A percentile compares a stretch with the other conserved stretches of the same genome.
Conservation (phyloP, 352 stramenopile species). For the Globisporangium nodosum region DNA sequence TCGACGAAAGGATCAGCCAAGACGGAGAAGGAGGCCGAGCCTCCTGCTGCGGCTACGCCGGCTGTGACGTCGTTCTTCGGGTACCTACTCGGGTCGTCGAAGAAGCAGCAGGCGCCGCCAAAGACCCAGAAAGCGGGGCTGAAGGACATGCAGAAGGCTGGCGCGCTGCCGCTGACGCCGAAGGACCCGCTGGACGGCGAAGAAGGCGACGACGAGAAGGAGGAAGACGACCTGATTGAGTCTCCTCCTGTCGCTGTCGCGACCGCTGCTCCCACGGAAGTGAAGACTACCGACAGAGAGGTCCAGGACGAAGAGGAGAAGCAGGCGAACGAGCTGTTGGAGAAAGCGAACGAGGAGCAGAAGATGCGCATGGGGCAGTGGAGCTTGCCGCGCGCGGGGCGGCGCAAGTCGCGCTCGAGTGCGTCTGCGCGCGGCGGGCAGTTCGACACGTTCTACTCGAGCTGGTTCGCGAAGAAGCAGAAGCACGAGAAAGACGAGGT, state of each 20-base stretch:
- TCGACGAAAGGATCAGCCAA: background rate
- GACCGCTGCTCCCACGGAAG: slow-evolving; percentile 16
- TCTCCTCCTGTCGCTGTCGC: background rate
- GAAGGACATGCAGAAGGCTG: slow-evolving; percentile 6
- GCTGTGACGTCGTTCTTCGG: slow-evolving; percentile 7
- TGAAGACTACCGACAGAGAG: slow-evolving; percentile 10
- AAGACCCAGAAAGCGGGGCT: background rate
- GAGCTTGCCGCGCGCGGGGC: slow-evolving; percentile 48
- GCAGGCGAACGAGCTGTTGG: slow-evolving; percentile 14
- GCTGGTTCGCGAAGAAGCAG: slow-evolving; percentile 63
- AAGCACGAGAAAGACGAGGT: slow-evolving; percentile 26
- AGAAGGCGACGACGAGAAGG: slow-evolving; percentile 44
- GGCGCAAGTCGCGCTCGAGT: slow-evolving; percentile 35
- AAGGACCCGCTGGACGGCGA: slow-evolving; percentile 33
- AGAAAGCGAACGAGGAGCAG: slow-evolving; percentile 37
- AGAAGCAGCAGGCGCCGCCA: slow-evolving; percentile 1
- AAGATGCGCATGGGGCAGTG: slow-evolving; percentile 69
- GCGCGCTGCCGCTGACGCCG: slow-evolving; percentile 7
- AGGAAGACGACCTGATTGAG: slow-evolving; percentile 1
- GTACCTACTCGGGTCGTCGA: slow-evolving; percentile 6
- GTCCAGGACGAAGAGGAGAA: slow-evolving; percentile 17
- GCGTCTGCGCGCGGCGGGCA: slow-evolving; percentile 34
- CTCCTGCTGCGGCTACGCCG: background rate
- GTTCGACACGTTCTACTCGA: slow-evolving; percentile 73
- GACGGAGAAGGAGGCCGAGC: slow-evolving; percentile 4